Evolutionary conservation across 78 protist genomes (phyloP).

Genomic region (Monocercomonoides exilis): DNA sequence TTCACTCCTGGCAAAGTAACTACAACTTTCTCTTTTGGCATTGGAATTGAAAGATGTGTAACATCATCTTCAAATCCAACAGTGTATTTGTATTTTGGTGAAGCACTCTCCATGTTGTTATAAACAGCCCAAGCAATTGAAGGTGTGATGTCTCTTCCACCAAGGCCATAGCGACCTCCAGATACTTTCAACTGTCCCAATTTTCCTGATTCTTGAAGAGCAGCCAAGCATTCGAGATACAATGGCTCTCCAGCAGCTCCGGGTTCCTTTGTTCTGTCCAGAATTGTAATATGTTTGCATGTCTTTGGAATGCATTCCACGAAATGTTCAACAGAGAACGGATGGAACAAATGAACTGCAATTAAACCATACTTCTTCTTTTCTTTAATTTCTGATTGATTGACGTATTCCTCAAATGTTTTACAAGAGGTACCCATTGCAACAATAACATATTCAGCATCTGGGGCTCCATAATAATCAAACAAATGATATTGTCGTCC

Average conservation of each 20-base stretch:
- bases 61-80: constrained; percentile 64
- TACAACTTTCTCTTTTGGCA: not conserved
- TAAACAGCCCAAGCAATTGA: constrained; percentile 35
- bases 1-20: constrained; percentile 20
- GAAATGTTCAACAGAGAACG: constrained; percentile 32
- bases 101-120: constrained; percentile 33
- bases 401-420: constrained; percentile 12
- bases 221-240: constrained; percentile 40
- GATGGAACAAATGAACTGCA: constrained; percentile 47
- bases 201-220: not conserved
- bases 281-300: constrained; percentile 31
- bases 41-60: constrained; percentile 38
- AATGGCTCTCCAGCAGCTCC: constrained; percentile 59
- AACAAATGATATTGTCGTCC: constrained; percentile 49
- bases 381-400: not conserved
- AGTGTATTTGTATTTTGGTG: constrained; percentile 7
- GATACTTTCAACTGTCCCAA: not conserved
- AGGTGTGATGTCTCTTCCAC: constrained; percentile 55
- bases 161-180: constrained; percentile 57
- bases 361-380: constrained; percentile 48
- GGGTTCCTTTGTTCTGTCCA: constrained; percentile 50
- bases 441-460: constrained; percentile 52
- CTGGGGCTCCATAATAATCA: constrained; percentile 52
- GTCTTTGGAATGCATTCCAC: constrained; percentile 45
- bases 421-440: constrained; percentile 43